A percentile compares a stretch with the other conserved stretches of the same genome.
phyloP scores from a whole-genome alignment of 2,329 filamentous ascomycete genomes.

The Aspergillus ochraceoroseus region DNA sequence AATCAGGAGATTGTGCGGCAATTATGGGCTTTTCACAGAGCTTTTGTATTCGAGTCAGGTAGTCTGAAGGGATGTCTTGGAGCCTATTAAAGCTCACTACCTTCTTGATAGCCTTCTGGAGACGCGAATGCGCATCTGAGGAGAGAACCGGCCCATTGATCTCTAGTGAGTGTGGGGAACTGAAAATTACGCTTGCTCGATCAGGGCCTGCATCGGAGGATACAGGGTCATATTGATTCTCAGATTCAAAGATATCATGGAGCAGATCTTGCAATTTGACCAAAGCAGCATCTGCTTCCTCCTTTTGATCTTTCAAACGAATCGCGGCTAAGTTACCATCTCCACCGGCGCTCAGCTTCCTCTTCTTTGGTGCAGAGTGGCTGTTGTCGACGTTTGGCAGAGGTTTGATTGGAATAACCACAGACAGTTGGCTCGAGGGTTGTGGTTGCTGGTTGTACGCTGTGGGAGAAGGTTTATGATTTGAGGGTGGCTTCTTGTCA shows the following conservation, averaged over 20 bases:
- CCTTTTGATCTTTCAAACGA: slow-evolving; percentile 67
- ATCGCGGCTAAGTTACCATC: slow-evolving; percentile 56
- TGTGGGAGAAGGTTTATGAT: slow-evolving; percentile 46
- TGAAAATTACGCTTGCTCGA: slow-evolving; percentile 52
- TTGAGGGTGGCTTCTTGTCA: slow-evolving; percentile 23
- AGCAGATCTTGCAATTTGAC: slow-evolving; percentile 66
- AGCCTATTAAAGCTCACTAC: slow-evolving; percentile 66
- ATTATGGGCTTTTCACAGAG: slow-evolving; percentile 72
- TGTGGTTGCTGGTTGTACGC: slow-evolving; percentile 23
- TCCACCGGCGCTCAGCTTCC: slow-evolving; percentile 54
- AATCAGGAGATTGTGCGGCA: slow-evolving; percentile 60
- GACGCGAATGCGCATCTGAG: slow-evolving; percentile 60
- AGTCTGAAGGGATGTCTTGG: slow-evolving; percentile 65
- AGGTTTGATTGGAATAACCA: slow-evolving; percentile 48
- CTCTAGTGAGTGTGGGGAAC: slow-evolving; percentile 31
- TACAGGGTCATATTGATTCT: slow-evolving; percentile 62
- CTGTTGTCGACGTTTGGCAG: slow-evolving; percentile 38
- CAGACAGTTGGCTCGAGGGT: slow-evolving; percentile 38
- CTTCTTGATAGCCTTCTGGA: slow-evolving; percentile 69
- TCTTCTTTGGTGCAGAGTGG: slow-evolving; percentile 30
- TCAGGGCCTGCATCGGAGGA: slow-evolving; percentile 39
- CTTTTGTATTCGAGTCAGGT: slow-evolving; percentile 68
- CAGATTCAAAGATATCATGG: slow-evolving; percentile 68
- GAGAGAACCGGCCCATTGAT: slow-evolving; percentile 54
- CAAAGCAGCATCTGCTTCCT: slow-evolving; percentile 71